A percentile compares a stretch with the other conserved stretches of the same genome.
These are phyloP conservation scores for Saccharomyces paradoxus DNA, from an alignment of 805 yeast species.

Conservation along the genomic window DNA sequence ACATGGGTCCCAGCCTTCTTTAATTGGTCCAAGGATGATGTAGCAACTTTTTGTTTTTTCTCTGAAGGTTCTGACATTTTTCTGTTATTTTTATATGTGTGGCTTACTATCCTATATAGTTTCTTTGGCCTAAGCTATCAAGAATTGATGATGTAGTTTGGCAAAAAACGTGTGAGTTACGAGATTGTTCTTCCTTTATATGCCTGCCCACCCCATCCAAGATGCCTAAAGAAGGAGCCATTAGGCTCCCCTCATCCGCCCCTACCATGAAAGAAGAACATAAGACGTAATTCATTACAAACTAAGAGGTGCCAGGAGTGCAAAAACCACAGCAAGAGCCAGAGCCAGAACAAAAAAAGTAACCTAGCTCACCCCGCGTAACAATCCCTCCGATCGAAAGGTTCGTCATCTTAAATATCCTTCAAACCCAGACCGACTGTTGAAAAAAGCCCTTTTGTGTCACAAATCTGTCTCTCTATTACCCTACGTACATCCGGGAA, in stretches of 20 bases:
- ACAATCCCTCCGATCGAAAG: neutral
- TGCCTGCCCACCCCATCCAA: neutral
- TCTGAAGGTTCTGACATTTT: conserved; percentile 20
- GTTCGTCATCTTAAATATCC: neutral
- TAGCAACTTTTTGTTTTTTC: conserved; percentile 33
- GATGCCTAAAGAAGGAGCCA: neutral
- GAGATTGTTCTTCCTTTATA: neutral
- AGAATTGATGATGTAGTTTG: neutral
- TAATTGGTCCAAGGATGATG: conserved; percentile 79
- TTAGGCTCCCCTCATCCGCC: neutral
- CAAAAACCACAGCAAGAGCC: neutral
- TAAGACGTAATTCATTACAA: neutral
- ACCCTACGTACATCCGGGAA: neutral
- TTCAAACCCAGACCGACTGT: neutral
- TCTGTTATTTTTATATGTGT: neutral
- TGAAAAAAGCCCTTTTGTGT: neutral
- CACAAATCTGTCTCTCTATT: neutral
- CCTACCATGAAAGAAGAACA: neutral
- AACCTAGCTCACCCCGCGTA: neutral
- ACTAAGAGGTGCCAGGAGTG: neutral
- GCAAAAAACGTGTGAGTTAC: neutral
- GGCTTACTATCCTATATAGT: neutral
- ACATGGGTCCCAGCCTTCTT: conserved; percentile 93
- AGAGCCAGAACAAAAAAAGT: too few species aligned
- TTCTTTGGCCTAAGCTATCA: neutral